Base-by-base conservation (phyloP, 2,329 filamentous ascomycete genomes). In the Cytospora mali region DNA sequence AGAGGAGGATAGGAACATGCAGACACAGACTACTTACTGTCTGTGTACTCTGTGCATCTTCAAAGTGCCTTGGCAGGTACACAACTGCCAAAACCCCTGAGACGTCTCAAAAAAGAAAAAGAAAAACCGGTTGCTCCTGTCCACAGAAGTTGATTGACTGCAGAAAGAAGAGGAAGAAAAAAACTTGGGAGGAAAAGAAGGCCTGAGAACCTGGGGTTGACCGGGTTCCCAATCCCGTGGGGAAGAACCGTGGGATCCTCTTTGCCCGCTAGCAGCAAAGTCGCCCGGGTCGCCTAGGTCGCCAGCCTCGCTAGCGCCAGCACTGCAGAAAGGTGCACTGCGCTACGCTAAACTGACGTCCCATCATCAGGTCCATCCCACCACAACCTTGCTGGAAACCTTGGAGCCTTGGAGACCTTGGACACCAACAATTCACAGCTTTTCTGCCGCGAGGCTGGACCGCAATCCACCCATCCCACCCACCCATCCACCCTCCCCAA, bases 401-500 rank as follows among this genome's bases (percentile, higher is more conserved):
- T 21, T 6, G 29, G 18, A n/a, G n/a, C n/a, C n/a, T n/a, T n/a
- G n/a, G n/a, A n/a, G n/a, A n/a, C n/a, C n/a, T n/a, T n/a, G n/a
- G n/a, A n/a, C n/a, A n/a, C n/a, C n/a, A n/a, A 51, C 42, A 54
- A 61, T 35, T 33, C n/a, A 31, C 55, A 51, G 39, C 42, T 55
- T 61, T 61, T 51, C 58, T 50, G 48, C 39, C n/a, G n/a, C 39
- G 11, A 46, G 39, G 39, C 42, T 23, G 42, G 42, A 21, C 42
- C 42, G 29, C 23, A 53, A 53, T 53, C 27, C 18, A 53, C 21
- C 42, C 42, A 21, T n/a, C 42, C 39, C 16, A 6, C 35, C 48
- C 50, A 23, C 33, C 6, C 25, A n/a, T 10, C 48, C 18, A 61
- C 55, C 49, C 62, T 64, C 55, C 64, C 66, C 68, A 66, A 68